Base-by-base conservation (phyloP, 2,329 filamentous ascomycete genomes). In the Zalaria obscura region DNA sequence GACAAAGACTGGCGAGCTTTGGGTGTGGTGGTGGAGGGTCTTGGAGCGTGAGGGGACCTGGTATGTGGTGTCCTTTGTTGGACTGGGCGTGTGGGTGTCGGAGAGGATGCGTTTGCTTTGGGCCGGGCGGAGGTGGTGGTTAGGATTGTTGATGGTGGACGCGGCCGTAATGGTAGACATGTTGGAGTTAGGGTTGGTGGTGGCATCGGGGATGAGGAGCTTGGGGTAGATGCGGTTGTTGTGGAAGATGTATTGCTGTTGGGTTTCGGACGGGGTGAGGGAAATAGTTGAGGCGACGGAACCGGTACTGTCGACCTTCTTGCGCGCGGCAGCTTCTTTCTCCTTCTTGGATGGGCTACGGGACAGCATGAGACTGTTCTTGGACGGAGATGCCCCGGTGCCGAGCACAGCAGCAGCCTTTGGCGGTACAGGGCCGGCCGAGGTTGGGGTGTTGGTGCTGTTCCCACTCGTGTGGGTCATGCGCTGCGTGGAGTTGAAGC, bases 401-500 rank as follows among this genome's bases (percentile, higher is more conserved):
- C 61, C 61, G 4, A 67, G 48, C 3, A 66, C 41, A 37, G 61
- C 55, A 32, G 56, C 52, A 8, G 59, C 59, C 40, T 62, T 62
- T 6, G 57, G 50, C 10, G 52, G 47, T 40, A 56, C 27, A 26
- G 27, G 44, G 27, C 43, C 40, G 3, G 29, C 40, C 4, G 42
- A 37, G 10, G 42, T 40, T 18, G 43, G 26, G 9, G 25, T 35
- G 27, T 28, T 25, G 27, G 25, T 41, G 29, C 25, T 35, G 35
- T 10, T 38, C 29, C 26, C 18, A 2, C 18, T 18, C 18, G 18
- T 18, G 18, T 18, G 18, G 18, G 18, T 18, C 18, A 18, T 18
- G 2, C 18, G 18, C 18, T 18, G 11, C 28, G 36, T 38, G 29
- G 31, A 40, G 27, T 11, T 40, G 40, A 5, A 8, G 25, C n/a